These are phyloP conservation scores for Phylloboletellus chloephorus DNA, from an alignment of 1,284 basidiomycete genomes.

Conservation along the genomic window DNA sequence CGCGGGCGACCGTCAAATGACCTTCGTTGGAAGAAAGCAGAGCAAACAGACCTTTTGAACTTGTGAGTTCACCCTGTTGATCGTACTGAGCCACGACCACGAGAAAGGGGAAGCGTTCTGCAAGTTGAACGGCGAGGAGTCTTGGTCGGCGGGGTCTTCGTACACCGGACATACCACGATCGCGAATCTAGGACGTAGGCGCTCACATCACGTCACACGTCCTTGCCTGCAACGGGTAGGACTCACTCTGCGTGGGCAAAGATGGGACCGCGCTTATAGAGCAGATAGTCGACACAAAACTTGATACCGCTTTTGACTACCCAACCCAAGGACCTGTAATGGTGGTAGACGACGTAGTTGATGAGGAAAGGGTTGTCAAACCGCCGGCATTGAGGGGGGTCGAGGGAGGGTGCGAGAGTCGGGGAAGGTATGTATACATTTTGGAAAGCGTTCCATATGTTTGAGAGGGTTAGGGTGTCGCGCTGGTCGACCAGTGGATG, in stretches of 20 bases:
- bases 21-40: not conserved
- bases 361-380: constrained; percentile 92
- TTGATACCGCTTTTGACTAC: constrained; percentile 94
- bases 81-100: constrained; percentile 96
- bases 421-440: constrained; percentile 33
- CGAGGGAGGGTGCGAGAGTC: constrained; percentile 30
- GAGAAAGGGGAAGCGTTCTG: constrained; percentile 68
- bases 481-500: constrained; percentile 34
- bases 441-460: constrained; percentile 62
- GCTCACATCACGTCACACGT: no score
- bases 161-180: constrained; percentile 87
- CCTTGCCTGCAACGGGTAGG: not conserved
- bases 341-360: constrained; percentile 89
- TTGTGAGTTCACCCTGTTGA: constrained; percentile 95
- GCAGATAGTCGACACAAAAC: constrained; percentile 92
- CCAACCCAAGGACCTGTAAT: constrained; percentile 98
- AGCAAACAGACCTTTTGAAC: constrained; percentile 83
- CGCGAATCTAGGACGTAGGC: constrained; percentile 64
- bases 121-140: constrained; percentile 54
- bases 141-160: constrained; percentile 71
- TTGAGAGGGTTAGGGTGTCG: constrained; percentile 46
- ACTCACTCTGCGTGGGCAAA: constrained; percentile 93
- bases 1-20: not conserved
- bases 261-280: constrained; percentile 94
- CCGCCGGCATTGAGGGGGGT: constrained; percentile 35